Evolutionary conservation across 768 basidiomycete species (phyloP).

Genomic region (Lactarius sanguifluus): DNA sequence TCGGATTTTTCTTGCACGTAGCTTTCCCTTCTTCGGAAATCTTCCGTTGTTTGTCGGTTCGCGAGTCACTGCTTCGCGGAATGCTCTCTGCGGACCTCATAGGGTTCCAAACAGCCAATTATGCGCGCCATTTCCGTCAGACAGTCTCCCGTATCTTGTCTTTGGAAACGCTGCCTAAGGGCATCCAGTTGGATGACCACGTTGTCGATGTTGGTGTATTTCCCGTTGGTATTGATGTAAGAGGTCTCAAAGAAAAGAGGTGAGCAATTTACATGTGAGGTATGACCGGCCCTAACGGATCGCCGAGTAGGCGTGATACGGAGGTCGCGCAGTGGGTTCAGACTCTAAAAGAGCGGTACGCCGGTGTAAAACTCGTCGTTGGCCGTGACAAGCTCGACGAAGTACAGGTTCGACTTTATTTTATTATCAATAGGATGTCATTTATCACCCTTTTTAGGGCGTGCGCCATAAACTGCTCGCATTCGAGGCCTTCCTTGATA

Average conservation of each 20-base stretch:
- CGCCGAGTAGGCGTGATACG: constrained; percentile 53
- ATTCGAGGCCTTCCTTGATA: constrained; percentile 79
- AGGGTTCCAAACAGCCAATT: constrained; percentile 87
- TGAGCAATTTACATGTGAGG: constrained; percentile 34
- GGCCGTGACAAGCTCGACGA: constrained; percentile 89
- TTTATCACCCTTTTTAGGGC: constrained; percentile 42
- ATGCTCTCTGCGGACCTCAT: constrained; percentile 93
- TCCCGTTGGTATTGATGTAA: constrained; percentile 87
- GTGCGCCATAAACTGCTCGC: constrained; percentile 82
- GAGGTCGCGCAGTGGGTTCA: constrained; percentile 85
- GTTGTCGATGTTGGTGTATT: constrained; percentile 89
- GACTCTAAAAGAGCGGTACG: constrained; percentile 75
- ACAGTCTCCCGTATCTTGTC: constrained; percentile 78
- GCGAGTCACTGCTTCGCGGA: constrained; percentile 76
- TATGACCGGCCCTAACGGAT: constrained; percentile 11
- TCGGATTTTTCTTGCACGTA: constrained; percentile 96
- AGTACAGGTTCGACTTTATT: constrained; percentile 45
- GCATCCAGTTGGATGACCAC: constrained; percentile 66
- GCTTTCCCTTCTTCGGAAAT: constrained; percentile 96
- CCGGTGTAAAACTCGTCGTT: constrained; percentile 84
- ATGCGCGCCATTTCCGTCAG: constrained; percentile 82
- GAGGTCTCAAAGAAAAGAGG: constrained; percentile 64
- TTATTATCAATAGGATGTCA: constrained; percentile 34
- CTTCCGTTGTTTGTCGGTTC: constrained; percentile 84
- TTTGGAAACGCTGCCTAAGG: constrained; percentile 80